A percentile compares a stretch with the other conserved stretches of the same genome.
Conservation (phyloP, 108 stramenopile species). For the Epithemia pelagica region DNA sequence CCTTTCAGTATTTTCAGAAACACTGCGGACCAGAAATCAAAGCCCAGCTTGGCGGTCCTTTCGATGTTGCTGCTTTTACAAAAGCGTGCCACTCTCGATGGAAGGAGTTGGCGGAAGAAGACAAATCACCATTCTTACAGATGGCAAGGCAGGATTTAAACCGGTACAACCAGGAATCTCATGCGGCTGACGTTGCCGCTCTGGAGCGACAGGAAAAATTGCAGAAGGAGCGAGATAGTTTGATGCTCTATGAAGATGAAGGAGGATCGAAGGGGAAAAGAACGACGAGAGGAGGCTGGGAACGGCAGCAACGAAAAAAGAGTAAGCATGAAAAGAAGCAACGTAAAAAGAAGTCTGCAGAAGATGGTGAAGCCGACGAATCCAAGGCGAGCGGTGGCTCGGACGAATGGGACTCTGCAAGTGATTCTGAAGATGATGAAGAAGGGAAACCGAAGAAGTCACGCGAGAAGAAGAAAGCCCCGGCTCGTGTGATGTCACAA, state of each 20-base stretch:
- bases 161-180: constrained; percentile 64
- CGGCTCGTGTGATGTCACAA: constrained; percentile 26
- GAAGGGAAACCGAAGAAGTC: constrained; percentile 26
- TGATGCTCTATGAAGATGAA: constrained; percentile 50
- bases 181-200: constrained; percentile 62
- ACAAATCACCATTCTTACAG: constrained; percentile 40
- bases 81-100: constrained; percentile 55
- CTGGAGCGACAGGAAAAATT: constrained; percentile 46
- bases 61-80: constrained; percentile 56
- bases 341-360: constrained; percentile 26
- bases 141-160: constrained; percentile 44
- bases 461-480: constrained; percentile 18
- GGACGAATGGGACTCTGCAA: constrained; percentile 30
- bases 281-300: constrained; percentile 29
- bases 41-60: constrained; percentile 32
- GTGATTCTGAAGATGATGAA: constrained; percentile 25
- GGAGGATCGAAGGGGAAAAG: constrained; percentile 18
- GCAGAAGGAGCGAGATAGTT: constrained; percentile 38
- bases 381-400: constrained; percentile 6
- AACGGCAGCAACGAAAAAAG: constrained; percentile 39
- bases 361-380: constrained; percentile 29
- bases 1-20: constrained; percentile 68
- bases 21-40: constrained; percentile 47
- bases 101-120: constrained; percentile 33
- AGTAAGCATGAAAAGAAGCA: constrained; percentile 26